Base-by-base conservation (phyloP, 768 basidiomycete genomes). In the Saitozyma podzolica region DNA sequence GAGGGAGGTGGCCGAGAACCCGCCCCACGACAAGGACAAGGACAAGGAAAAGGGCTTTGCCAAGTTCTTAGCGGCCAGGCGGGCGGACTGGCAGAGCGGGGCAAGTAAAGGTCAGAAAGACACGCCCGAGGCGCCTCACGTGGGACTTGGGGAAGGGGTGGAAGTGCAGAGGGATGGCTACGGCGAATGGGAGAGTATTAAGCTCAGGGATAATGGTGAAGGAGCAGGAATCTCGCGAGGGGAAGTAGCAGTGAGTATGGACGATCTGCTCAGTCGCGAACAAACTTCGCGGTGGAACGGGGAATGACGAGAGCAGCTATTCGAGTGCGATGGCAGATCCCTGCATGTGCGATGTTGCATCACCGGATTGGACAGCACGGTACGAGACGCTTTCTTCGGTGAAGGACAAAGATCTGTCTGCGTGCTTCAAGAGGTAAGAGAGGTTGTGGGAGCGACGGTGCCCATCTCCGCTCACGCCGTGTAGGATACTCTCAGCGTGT, bases 81-180 rank as follows among this genome's bases (percentile, higher is more conserved):
- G 52, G 29, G 64, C 41, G 0, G 70, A 69, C 53, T 68, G 63
- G 59, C 45, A 49, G 16, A 50, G 40, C 16, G 55, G 56, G n/a
- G 40, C 41, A 45, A 19, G 45, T 6, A 61, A 61, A 51, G 42
- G 19, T 39, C 50, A 62, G 49, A 63, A 61, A 47, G 58, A 17
- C 19, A 48, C 6, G 47, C 14, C 14, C 14, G 47, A 48, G 6
- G 47, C 14, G 47, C 29, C 29, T 29, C 29, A 29, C 29, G 50
- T 66, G 2, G 65, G 64, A 3, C 49, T 76, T 0, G 72, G 70
- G 11, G 72, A 72, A 54, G 72, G 72, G 1, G 56, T 50, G 19
- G 75, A 76, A 42, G 63, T 73, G 0, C 69, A 73, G 43, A 55
- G 70, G 47, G 65, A 72, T 56, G 71, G 69, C 13, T 64, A 61